phyloP scores from a whole-genome alignment of 345 rosid species.

The Atalantia buxifolia region DNA sequence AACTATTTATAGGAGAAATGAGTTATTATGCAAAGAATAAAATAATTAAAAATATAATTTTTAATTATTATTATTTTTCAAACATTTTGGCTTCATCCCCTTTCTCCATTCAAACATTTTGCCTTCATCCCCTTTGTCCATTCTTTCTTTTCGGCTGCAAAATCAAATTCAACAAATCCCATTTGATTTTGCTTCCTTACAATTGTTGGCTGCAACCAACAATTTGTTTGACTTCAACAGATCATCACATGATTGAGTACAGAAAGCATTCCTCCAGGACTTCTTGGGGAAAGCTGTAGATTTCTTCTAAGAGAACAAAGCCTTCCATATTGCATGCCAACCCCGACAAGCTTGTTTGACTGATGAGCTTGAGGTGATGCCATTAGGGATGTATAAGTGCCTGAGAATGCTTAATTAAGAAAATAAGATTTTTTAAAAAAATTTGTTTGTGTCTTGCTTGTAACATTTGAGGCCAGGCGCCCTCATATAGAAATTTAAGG shows the following conservation, averaged over 20 bases:
- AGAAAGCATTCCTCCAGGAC: not conserved
- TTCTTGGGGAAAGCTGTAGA: not conserved
- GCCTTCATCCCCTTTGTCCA: no score
- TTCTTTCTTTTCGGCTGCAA: no score
- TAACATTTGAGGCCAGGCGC: not conserved
- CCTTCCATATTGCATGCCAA: slow-evolving; percentile 18
- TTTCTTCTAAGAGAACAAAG: slow-evolving; percentile 10
- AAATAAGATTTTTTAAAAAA: not conserved
- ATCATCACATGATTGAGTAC: not conserved
- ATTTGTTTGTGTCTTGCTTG: not conserved
- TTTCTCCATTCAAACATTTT: no score
- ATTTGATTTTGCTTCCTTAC: no score
- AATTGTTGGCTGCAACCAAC: no score
- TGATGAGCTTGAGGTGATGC: not conserved
- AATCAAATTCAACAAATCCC: no score
- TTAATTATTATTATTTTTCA: no score
- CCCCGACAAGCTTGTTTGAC: slow-evolving; percentile 4
- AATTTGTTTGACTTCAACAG: no score
- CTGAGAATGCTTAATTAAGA: not conserved
- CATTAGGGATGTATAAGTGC: not conserved
- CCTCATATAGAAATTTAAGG: not conserved
- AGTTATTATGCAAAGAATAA: no score
- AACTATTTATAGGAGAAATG: no score
- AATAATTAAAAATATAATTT: no score
- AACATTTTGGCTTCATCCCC: no score